Conservation (phyloP, 1,284 basidiomycete species). For the Moesziomyces parantarcticus region DNA sequence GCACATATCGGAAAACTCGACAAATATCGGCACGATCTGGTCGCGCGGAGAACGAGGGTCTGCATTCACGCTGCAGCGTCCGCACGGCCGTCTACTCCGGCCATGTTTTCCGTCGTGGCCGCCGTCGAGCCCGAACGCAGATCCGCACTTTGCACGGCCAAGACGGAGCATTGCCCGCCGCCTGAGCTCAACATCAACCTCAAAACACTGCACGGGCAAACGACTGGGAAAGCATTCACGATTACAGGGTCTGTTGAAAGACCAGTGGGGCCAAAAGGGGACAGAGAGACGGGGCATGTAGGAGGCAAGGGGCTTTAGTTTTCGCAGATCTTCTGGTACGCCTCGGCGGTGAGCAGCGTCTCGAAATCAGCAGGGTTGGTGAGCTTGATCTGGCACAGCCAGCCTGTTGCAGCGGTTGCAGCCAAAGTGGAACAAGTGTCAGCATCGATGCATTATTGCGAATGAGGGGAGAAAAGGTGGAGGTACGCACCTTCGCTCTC, state of each 20-base stretch:
- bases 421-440: neutral
- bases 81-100: no score
- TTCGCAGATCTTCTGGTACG: constrained; percentile 74
- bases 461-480: neutral
- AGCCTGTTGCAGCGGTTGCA: constrained; percentile 73
- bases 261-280: constrained; percentile 7
- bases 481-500: constrained; percentile 80
- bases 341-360: constrained; percentile 82
- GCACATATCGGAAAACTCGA: no score
- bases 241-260: constrained; percentile 26
- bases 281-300: neutral
- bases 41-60: no score
- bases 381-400: constrained; percentile 93
- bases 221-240: neutral
- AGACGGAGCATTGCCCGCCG: constrained; percentile 1
- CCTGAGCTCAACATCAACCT: no score
- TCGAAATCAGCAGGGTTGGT: constrained; percentile 77
- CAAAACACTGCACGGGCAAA: neutral
- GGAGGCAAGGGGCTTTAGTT: constrained; percentile 13
- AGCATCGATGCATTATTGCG: no score
- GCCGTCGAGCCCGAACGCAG: no score
- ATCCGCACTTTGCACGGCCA: no score
- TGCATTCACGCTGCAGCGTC: no score
- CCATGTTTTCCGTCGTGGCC: no score
- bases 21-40: no score